Base-by-base conservation (phyloP, 2,329 filamentous ascomycete species). In the Stylonectria norvegica region DNA sequence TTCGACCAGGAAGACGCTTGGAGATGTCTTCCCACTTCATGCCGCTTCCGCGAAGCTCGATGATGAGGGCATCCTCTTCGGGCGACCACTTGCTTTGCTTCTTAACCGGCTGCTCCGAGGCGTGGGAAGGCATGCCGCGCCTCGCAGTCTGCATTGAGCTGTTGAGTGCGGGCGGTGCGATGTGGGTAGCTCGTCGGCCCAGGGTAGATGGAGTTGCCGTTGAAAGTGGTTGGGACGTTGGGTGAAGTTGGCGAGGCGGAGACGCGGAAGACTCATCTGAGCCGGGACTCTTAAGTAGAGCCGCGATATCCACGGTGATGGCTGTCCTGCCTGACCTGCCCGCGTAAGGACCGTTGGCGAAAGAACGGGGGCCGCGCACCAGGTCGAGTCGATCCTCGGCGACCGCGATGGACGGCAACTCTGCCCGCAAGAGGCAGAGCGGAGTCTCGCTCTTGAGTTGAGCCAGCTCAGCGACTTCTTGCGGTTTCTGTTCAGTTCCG, bases 11-110 rank as follows among this genome's bases (percentile, higher is more conserved):
- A 35, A 97, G 71, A 39, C 85, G 80, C 70, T 91, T 94, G 47
- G 89, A 94, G 57, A 97, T 96, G 65, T 97, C 91, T 61, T 97
- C 91, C 93, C 91, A 97, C 63, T 97, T 97, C 89, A 96, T 95
- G 7, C 88, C 87, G 55, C 83, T 83, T 25, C 89, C 88, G 42
- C 91, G 81, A 47, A 97, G 78, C 63, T 94, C 87, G 56, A 96
- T 95, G 55, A 95, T 95, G 34, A 93, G 71, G n/a, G 86, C 81
- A 65, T 97, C 89, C 64, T 97, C 91, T 47, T 96, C 89, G 1
- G 85, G 75, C 5, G 88, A 94, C 93, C 93, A 97, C 67, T 97
- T 97, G 61, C 88, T 95, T 65, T 96, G 89, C 68, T 91, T 94
- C 71, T 93, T 95, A 22, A 88, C 86, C 15, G 87, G 88, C 25